phyloP scores from a whole-genome alignment of 1,139 yeast genomes.

The Magnusiomyces ingens region DNA sequence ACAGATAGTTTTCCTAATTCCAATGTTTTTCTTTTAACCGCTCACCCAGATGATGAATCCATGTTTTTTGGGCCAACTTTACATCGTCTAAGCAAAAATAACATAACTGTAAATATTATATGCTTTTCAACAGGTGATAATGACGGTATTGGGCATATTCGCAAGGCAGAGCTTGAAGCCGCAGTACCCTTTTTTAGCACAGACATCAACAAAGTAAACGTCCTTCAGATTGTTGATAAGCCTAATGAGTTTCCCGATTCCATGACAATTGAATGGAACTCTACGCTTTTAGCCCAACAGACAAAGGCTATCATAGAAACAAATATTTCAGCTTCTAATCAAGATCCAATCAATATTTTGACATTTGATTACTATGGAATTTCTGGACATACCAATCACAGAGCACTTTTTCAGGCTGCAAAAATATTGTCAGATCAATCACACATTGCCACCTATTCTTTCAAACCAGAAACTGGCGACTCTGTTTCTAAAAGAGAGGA shows the following conservation, averaged over 20 bases:
- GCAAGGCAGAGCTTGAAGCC: conserved; percentile 51
- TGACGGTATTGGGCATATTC: conserved; percentile 59
- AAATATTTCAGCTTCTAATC: conserved; percentile 1
- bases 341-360: conserved; percentile 41
- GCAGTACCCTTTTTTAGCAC: conserved; percentile 55
- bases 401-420: conserved; percentile 55
- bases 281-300: conserved; percentile 34
- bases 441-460: conserved; percentile 5
- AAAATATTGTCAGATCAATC: conserved; percentile 29
- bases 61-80: conserved; percentile 93
- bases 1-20: conserved; percentile 14
- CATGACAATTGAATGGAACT: conserved; percentile 64
- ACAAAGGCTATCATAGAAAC: conserved; percentile 24
- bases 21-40: conserved; percentile 48
- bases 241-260: conserved; percentile 52
- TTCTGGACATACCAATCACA: conserved; percentile 82
- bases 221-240: conserved; percentile 44
- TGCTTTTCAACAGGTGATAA: conserved; percentile 79
- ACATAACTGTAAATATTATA: conserved; percentile 50
- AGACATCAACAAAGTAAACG: conserved; percentile 4
- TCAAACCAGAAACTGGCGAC: conserved; percentile 4
- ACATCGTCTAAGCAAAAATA: conserved; percentile 38
- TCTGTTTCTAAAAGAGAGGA: conserved; percentile 14
- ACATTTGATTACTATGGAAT: conserved; percentile 84
- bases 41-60: conserved; percentile 98